Percentiles rank a stretch among this genome's conserved stretches.
Evolutionary conservation across 148 eudicot species (phyloP).

Genomic region (Diospyros lotus): DNA sequence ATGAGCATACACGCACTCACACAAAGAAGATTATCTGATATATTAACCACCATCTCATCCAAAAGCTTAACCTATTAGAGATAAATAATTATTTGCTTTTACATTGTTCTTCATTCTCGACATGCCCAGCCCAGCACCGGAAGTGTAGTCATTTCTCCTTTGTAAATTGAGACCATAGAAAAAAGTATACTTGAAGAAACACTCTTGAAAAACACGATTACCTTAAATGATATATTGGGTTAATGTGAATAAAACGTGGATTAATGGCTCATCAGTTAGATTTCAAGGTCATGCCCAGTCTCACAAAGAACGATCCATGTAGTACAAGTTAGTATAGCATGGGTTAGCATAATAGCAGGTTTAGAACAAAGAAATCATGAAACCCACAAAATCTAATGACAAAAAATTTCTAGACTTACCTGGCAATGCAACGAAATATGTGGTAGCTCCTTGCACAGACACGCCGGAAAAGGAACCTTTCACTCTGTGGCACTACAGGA

Average conservation of each 20-base stretch:
- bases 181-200: neutral
- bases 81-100: neutral
- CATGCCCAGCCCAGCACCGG: no score
- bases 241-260: neutral
- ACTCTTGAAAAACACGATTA: neutral
- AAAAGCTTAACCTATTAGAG: neutral
- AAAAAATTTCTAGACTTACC: slow-evolving; percentile 32
- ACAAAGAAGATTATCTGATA: no score
- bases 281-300: neutral
- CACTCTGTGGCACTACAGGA: slow-evolving; percentile 81
- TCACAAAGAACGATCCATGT: neutral
- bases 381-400: slow-evolving; percentile 6
- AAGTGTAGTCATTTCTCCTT: no score
- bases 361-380: neutral
- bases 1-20: neutral
- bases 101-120: no score
- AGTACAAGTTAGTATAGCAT: neutral
- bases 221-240: neutral
- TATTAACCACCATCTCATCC: no score
- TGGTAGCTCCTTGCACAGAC: slow-evolving; percentile 91
- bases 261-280: neutral
- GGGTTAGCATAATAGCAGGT: neutral
- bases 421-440: slow-evolving; percentile 93
- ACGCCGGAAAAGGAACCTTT: slow-evolving; percentile 90
- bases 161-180: no score